Conservation (phyloP, 768 basidiomycete genomes). For the Collybia sordida region DNA sequence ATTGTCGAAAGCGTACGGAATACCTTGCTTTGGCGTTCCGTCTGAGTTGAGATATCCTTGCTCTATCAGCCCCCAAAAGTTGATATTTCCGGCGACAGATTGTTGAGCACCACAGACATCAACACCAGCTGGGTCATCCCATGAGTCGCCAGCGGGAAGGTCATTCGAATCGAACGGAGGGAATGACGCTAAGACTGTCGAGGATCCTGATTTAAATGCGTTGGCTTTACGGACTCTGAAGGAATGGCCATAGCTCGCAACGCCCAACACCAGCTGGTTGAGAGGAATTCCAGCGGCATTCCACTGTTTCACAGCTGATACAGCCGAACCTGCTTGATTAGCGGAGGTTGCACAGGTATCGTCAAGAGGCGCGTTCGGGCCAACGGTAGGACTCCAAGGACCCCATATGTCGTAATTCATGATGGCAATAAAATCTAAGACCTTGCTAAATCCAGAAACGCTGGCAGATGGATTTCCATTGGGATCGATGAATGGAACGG, state of each 20-base stretch:
- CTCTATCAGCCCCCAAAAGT: conserved; percentile 67
- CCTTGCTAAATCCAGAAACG: conserved; percentile 68
- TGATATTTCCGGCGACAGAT: conserved; percentile 48
- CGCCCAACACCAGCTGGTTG: conserved; percentile 71
- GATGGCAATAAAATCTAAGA: conserved; percentile 52
- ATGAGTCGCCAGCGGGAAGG: conserved; percentile 59
- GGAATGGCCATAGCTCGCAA: conserved; percentile 82
- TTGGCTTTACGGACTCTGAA: conserved; percentile 49
- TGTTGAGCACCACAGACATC: conserved; percentile 60
- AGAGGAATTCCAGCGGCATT: conserved; percentile 72
- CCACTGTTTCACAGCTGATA: conserved; percentile 73
- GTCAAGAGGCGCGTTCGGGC: conserved; percentile 85
- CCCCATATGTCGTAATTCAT: conserved; percentile 80
- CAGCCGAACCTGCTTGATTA: conserved; percentile 72
- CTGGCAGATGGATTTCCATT: conserved; percentile 59
- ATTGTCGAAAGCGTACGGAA: conserved; percentile 53
- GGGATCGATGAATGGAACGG: conserved; percentile 37
- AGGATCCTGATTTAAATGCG: conserved; percentile 43
- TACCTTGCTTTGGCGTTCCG: conserved; percentile 49
- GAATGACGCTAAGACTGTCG: conserved; percentile 41
- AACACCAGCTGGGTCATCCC: conserved; percentile 51
- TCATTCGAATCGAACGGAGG: conserved; percentile 51
- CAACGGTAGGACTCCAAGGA: conserved; percentile 61
- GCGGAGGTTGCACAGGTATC: conserved; percentile 67
- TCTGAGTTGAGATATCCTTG: conserved; percentile 52